A percentile compares a stretch with the other conserved stretches of the same genome.
Conservation (phyloP, 2,329 filamentous ascomycete genomes). For the Pseudogymnoascus sp. region DNA sequence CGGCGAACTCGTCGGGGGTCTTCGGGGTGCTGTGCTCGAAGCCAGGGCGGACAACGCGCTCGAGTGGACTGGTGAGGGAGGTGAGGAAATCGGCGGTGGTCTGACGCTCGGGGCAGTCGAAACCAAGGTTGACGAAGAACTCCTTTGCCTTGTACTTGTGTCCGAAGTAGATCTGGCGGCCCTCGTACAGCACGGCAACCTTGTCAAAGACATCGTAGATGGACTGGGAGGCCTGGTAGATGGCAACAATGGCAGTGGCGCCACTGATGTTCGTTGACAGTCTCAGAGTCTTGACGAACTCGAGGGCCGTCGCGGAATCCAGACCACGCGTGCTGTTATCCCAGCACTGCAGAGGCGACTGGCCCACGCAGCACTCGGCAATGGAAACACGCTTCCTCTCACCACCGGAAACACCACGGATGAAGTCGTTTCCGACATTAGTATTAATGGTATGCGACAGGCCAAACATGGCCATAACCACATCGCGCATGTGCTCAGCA, state of each 20-base stretch:
- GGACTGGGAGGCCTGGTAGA: conserved; percentile 63
- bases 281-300: conserved; percentile 61
- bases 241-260: conserved; percentile 55
- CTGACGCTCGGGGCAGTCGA: conserved; percentile 55
- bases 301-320: conserved; percentile 63
- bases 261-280: conserved; percentile 55
- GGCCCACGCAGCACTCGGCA: conserved; percentile 58
- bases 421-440: conserved; percentile 63
- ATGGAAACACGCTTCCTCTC: conserved; percentile 75
- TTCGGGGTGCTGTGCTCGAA: conserved; percentile 49
- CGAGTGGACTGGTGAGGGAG: conserved; percentile 57
- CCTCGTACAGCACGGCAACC: conserved; percentile 57
- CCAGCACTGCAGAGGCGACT: conserved; percentile 62
- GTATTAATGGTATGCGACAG: conserved; percentile 63
- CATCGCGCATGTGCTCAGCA: conserved; percentile 32
- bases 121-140: conserved; percentile 65
- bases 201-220: conserved; percentile 65
- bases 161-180: conserved; percentile 66
- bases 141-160: conserved; percentile 50
- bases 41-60: conserved; percentile 45
- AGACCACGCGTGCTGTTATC: conserved; percentile 67
- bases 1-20: conserved; percentile 46
- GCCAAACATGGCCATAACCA: conserved; percentile 62
- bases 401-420: conserved; percentile 60
- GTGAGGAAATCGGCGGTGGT: conserved; percentile 60